phyloP scores from a whole-genome alignment of 2,329 filamentous ascomycete genomes.

The Colletotrichum euphorbiae region DNA sequence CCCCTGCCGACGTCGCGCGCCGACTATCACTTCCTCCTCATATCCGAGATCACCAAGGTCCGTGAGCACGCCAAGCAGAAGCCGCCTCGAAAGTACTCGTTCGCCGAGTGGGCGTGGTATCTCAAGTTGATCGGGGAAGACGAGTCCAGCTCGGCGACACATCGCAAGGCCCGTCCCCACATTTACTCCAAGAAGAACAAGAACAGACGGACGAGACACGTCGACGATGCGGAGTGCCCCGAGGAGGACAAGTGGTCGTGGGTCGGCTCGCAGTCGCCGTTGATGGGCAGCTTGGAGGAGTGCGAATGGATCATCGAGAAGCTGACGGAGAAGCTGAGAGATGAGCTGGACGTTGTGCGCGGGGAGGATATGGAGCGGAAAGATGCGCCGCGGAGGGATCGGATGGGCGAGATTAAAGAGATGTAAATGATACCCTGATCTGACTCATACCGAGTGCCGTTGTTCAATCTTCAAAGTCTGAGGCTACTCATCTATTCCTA shows the following conservation, averaged over 20 bases:
- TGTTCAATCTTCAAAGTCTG: no score
- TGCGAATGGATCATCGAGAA: conserved; percentile 79
- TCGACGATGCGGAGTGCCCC: conserved; percentile 42
- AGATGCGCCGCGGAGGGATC: conserved; percentile 49
- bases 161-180: conserved; percentile 55
- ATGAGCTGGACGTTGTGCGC: conserved; percentile 58
- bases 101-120: conserved; percentile 89
- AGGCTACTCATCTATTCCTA: no score
- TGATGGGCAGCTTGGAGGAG: conserved; percentile 77
- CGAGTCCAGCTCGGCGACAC: conserved; percentile 62
- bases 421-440: conserved; percentile 17
- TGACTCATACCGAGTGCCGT: no score
- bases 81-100: conserved; percentile 75
- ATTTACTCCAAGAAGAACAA: conserved; percentile 37
- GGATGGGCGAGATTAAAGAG: conserved; percentile 42
- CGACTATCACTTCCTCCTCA: conserved; percentile 73
- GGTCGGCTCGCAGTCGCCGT: conserved; percentile 75
- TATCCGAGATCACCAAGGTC: conserved; percentile 76
- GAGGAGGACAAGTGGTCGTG: conserved; percentile 72
- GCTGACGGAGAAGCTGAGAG: conserved; percentile 68
- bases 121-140: conserved; percentile 80
- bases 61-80: conserved; percentile 70
- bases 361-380: conserved; percentile 28
- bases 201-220: conserved; percentile 37
- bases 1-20: conserved; percentile 45